Percentiles rank a stretch among this genome's conserved stretches.
Conservation (phyloP, 805 yeast species). For the Candida hispaniensis region DNA sequence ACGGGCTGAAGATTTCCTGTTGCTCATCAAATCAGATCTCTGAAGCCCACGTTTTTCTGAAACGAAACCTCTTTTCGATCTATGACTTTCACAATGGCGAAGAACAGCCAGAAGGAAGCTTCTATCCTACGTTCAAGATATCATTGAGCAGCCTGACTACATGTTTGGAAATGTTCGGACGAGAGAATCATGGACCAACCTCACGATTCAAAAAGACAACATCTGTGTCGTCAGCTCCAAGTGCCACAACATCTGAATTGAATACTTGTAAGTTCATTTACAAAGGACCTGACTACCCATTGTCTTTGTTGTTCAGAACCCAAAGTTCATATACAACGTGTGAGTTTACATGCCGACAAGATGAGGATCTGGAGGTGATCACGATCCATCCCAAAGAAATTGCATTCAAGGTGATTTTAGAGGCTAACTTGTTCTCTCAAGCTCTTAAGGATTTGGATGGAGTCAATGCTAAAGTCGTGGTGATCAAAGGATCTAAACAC, state of each 20-base stretch:
- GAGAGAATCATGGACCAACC: neutral
- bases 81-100: slow-evolving; percentile 18
- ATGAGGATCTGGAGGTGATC: slow-evolving; percentile 26
- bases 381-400: slow-evolving; percentile 37
- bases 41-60: slow-evolving; percentile 22
- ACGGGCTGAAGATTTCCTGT: slow-evolving; percentile 44
- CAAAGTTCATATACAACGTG: slow-evolving; percentile 47
- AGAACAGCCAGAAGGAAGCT: neutral
- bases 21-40: slow-evolving; percentile 24
- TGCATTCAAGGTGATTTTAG: slow-evolving; percentile 42
- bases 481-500: slow-evolving; percentile 27
- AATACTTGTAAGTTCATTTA: slow-evolving; percentile 35
- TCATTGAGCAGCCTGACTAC: slow-evolving; percentile 20
- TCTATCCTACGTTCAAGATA: slow-evolving; percentile 17
- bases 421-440: slow-evolving; percentile 43
- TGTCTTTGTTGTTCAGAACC: slow-evolving; percentile 43
- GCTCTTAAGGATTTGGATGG: slow-evolving; percentile 48
- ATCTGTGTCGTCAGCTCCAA: slow-evolving; percentile 17
- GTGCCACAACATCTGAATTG: slow-evolving; percentile 13
- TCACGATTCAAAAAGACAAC: neutral
- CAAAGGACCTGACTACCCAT: slow-evolving; percentile 42
- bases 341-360: slow-evolving; percentile 40
- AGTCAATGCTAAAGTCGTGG: slow-evolving; percentile 38
- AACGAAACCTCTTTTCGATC: slow-evolving; percentile 19
- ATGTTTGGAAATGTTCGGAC: slow-evolving; percentile 24